phyloP scores from a whole-genome alignment of 2,329 filamentous ascomycete species.

The Colletotrichum magnum region DNA sequence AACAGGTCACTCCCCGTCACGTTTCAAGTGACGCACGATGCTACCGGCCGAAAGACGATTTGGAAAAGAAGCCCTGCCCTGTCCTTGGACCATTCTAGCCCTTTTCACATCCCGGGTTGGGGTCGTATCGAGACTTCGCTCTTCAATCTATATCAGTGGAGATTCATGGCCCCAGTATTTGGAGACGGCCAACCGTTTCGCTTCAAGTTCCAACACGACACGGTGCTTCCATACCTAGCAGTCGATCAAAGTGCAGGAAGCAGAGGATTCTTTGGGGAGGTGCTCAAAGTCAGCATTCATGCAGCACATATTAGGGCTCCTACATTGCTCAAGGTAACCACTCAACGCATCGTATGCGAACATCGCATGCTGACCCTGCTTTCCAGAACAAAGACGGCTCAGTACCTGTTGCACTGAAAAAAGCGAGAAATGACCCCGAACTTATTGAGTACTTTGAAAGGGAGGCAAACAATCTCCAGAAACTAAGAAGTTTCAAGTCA shows the following conservation, averaged over 20 bases:
- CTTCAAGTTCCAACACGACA: neutral
- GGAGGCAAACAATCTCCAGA: neutral
- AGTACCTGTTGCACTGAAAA: neutral
- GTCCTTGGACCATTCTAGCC: too few species aligned
- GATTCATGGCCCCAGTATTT: neutral
- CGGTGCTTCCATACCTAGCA: neutral
- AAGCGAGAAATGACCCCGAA: too few species aligned
- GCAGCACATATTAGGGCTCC: neutral
- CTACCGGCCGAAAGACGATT: too few species aligned
- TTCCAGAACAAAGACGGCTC: neutral
- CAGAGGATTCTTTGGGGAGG: constrained; percentile 21
- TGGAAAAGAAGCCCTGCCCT: too few species aligned
- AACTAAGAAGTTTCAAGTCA: neutral
- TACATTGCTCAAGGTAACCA: neutral
- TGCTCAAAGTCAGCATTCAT: constrained; percentile 5
- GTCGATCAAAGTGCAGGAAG: neutral
- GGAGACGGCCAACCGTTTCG: neutral
- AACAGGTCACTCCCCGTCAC: too few species aligned
- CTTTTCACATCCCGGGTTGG: too few species aligned
- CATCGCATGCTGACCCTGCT: neutral
- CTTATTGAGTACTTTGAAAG: constrained; percentile 17
- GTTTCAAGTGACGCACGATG: too few species aligned
- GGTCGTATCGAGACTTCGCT: neutral
- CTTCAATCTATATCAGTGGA: constrained; percentile 17
- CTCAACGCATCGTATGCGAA: neutral